phyloP scores from a whole-genome alignment of 2,329 filamentous ascomycete genomes.

The Lachnellula subtilissima region DNA sequence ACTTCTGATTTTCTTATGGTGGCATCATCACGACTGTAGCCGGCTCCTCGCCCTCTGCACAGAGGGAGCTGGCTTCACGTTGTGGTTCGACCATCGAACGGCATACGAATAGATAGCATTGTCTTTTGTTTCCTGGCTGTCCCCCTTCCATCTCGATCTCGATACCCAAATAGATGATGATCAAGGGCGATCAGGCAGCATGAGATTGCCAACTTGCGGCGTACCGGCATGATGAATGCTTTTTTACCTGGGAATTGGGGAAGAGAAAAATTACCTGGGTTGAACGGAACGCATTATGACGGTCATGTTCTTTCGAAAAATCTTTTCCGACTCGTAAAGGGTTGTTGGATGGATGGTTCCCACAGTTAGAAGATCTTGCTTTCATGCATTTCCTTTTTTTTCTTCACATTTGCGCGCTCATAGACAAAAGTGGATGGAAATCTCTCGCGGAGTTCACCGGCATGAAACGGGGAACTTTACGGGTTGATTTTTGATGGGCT shows the following conservation, averaged over 20 bases:
- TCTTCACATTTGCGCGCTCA: constrained; percentile 17
- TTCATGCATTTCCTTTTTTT: constrained; percentile 22
- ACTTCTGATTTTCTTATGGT: constrained; percentile 31
- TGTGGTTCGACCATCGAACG: constrained; percentile 29
- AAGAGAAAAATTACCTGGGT: constrained; percentile 20
- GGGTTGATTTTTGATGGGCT: constrained; percentile 12
- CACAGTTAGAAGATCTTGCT: constrained; percentile 28
- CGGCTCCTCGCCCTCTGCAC: constrained; percentile 24
- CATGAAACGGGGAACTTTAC: constrained; percentile 12
- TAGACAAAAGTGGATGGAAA: constrained; percentile 30
- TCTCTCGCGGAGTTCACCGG: constrained; percentile 20
- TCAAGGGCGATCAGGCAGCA: constrained; percentile 31
- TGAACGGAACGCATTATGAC: constrained; percentile 32
- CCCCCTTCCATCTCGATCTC: constrained; percentile 19
- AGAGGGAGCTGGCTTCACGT: constrained; percentile 21
- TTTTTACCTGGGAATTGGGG: constrained; percentile 24
- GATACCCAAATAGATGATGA: constrained; percentile 34
- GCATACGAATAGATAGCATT: constrained; percentile 36
- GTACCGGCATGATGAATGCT: constrained; percentile 29
- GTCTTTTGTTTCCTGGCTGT: constrained; percentile 32
- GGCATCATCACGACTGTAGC: constrained; percentile 24
- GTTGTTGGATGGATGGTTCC: constrained; percentile 7
- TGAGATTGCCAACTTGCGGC: constrained; percentile 28
- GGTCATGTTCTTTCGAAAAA: constrained; percentile 28
- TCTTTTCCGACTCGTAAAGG: constrained; percentile 12